Conservation (phyloP, 1,284 basidiomycete genomes). For the Takashimella koratensis region DNA sequence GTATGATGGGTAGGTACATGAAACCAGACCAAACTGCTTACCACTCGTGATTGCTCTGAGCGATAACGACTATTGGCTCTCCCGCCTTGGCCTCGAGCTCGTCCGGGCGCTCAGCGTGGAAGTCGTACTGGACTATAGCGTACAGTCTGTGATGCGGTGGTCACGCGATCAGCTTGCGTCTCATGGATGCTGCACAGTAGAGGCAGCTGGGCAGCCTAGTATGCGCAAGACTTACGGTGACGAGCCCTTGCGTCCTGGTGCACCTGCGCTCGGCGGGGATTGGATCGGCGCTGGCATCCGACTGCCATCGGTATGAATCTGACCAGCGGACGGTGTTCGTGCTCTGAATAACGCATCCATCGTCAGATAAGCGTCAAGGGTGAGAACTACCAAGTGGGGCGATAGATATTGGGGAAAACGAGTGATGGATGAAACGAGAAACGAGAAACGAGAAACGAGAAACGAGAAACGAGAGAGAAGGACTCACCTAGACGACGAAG, state of each 20-base stretch:
- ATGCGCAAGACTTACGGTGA: neutral
- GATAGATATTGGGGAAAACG: neutral
- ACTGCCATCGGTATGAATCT: neutral
- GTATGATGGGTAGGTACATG: neutral
- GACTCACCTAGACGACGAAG: neutral
- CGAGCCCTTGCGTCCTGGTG: neutral
- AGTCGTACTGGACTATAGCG: slow-evolving; percentile 93
- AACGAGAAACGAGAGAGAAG: neutral
- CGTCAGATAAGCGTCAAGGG: no score
- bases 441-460: neutral
- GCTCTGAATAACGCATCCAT: neutral
- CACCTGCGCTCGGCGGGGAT: neutral
- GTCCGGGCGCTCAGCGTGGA: slow-evolving; percentile 87
- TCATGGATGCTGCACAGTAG: no score
- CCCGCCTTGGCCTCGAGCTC: slow-evolving; percentile 93
- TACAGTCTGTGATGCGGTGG: no score
- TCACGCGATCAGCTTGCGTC: no score
- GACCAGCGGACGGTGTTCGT: neutral
- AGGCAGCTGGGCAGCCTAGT: no score
- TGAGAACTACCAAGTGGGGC: neutral
- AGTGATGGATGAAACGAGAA: neutral
- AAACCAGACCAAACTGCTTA: slow-evolving; percentile 19
- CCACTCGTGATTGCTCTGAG: slow-evolving; percentile 52
- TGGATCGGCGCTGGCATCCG: neutral
- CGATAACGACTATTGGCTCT: slow-evolving; percentile 76